phyloP scores from a whole-genome alignment of 2,329 filamentous ascomycete genomes.

The Cordyceps fumosorosea region DNA sequence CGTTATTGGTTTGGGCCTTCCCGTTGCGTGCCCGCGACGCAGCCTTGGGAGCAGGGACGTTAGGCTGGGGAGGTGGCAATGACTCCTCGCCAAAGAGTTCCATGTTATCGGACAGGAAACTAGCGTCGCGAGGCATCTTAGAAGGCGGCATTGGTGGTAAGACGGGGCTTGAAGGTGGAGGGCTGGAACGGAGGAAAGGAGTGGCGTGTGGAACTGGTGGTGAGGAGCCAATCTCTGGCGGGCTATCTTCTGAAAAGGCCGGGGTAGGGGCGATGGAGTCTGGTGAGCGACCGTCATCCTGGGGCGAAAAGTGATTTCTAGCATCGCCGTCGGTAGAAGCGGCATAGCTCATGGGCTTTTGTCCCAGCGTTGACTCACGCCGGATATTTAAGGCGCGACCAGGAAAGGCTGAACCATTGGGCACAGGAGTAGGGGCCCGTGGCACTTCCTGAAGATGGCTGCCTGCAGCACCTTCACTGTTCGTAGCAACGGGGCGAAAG shows the following conservation, averaged over 20 bases:
- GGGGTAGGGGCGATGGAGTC: slow-evolving; percentile 48
- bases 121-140: slow-evolving; percentile 64
- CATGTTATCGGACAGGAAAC: slow-evolving; percentile 72
- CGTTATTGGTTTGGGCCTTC: slow-evolving; percentile 26
- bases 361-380: slow-evolving; percentile 53
- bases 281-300: slow-evolving; percentile 48
- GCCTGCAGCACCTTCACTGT: slow-evolving; percentile 34
- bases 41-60: background rate
- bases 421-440: slow-evolving; percentile 70
- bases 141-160: slow-evolving; percentile 57
- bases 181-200: slow-evolving; percentile 49
- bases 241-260: slow-evolving; percentile 57
- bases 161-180: slow-evolving; percentile 73
- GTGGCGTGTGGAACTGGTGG: slow-evolving; percentile 68
- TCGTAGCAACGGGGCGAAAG: slow-evolving; percentile 64
- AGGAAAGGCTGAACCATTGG: slow-evolving; percentile 38
- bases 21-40: background rate
- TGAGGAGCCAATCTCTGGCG: slow-evolving; percentile 80
- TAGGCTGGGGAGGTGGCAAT: slow-evolving; percentile 34
- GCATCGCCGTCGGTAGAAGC: slow-evolving; percentile 33
- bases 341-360: slow-evolving; percentile 43
- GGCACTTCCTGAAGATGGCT: slow-evolving; percentile 65
- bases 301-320: slow-evolving; percentile 35
- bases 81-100: slow-evolving; percentile 60
- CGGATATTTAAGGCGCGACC: slow-evolving; percentile 39